Evolutionary conservation across 495 filamentous ascomycete species (phyloP).

Genomic region (Bathelium albidoporum): DNA sequence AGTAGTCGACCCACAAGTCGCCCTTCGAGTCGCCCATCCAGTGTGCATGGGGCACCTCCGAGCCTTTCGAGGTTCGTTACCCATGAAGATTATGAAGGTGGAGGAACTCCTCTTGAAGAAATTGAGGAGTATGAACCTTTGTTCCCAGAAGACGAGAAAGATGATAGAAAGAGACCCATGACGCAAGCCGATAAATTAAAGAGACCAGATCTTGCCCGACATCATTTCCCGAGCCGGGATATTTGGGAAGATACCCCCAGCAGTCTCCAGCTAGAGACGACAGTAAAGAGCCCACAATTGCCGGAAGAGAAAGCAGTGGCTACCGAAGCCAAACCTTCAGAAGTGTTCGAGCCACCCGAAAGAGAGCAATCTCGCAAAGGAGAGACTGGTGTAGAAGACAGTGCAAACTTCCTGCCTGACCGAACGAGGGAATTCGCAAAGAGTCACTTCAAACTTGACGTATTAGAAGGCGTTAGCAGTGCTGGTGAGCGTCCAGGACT

Average conservation of each 20-base stretch:
- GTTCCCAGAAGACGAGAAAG: constrained; percentile 76
- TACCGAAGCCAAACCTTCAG: constrained; percentile 22
- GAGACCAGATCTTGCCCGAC: constrained; percentile 49
- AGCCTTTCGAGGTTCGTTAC: constrained; percentile 41
- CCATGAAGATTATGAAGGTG: constrained; percentile 43
- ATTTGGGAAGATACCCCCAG: constrained; percentile 95
- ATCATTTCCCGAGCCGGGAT: constrained; percentile 85
- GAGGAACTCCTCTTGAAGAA: constrained; percentile 68
- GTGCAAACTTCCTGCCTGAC: constrained; percentile 31
- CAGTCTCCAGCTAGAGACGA: constrained; percentile 71
- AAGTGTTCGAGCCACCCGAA: constrained; percentile 46
- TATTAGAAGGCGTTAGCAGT: constrained; percentile 27
- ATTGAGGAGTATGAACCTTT: constrained; percentile 92
- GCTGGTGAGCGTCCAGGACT: constrained; percentile 39
- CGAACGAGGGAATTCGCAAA: constrained; percentile 30
- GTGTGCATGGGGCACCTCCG: constrained; percentile 42
- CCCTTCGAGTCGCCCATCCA: constrained; percentile 61
- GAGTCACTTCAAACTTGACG: constrained; percentile 32
- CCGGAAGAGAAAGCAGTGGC: constrained; percentile 30
- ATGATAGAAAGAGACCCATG: constrained; percentile 42
- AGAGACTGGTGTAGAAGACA: constrained; percentile 35
- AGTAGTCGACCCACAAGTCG: constrained; percentile 52
- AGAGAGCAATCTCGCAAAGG: constrained; percentile 41
- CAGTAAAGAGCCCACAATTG: constrained; percentile 70
- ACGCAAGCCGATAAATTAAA: constrained; percentile 52